Evolutionary conservation across 352 stramenopile genomes (phyloP), one percentile per base, ranked within the genome.

Genomic region (Phytophthora tubulina): DNA sequence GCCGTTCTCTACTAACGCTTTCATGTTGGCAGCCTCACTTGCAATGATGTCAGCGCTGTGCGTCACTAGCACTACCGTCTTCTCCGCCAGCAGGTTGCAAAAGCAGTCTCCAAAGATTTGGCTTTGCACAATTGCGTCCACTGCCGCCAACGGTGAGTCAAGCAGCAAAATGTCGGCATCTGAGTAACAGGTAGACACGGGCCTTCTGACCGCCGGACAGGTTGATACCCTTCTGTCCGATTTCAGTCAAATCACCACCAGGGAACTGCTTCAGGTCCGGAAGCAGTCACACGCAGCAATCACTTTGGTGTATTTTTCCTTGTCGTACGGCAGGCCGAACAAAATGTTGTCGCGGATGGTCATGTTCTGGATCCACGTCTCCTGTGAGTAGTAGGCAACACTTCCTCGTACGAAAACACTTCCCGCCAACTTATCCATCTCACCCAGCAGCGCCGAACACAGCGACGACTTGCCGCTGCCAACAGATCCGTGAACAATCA

Each of bases 211-310:
- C 96, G 13, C 97, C 96, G 1, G 79, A 97, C 10, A 99, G 69
- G 60, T 97, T 99, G 27, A 99, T 87, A 6, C 97, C 96, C 60
- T 96, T 97, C 77, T 98, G 94, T 2, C 96, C 97, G 58, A 99
- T 99, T 76, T 98, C 94, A 3, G 95, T 98, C 56, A 66, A 44
- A 63, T 99, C 96, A 4, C 95, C 95, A 13, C 46, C 79, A 4
- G 92, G 83, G 14, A 99, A 83, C 32, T 95, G 70, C 11, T 78
- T 75, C 4, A 99, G 75, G 66, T 99, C 96, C 15, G 91, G 84
- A 82, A 46, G 44, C 31, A 99, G 72, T 6, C 84, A 70, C 94
- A 98, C 7, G 80, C 82, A 21, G 80, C 58, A 10, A 97, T 64
- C n/a, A 92, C 88, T 6, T 55, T 57, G 8, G 72, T 31, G 63